Conservation (phyloP, 495 filamentous ascomycete species). For the Pseudomonodictys pantanalensis region DNA sequence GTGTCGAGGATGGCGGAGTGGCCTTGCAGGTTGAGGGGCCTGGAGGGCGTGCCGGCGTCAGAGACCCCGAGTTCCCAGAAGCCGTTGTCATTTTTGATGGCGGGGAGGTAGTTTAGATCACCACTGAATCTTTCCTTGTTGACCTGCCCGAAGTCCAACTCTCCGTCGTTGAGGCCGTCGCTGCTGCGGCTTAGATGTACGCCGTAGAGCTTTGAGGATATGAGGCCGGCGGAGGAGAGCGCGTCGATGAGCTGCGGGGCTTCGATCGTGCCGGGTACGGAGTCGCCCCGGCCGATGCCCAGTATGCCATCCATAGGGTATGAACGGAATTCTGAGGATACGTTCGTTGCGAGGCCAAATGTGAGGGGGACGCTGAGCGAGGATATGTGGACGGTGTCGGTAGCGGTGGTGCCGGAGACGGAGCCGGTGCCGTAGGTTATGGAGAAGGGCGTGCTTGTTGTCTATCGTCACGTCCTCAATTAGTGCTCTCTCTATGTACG, state of each 20-base stretch:
- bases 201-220: slow-evolving; percentile 64
- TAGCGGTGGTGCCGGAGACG: slow-evolving; percentile 60
- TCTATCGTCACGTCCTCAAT: slow-evolving; percentile 22
- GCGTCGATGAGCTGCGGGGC: slow-evolving; percentile 62
- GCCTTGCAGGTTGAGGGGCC: slow-evolving; percentile 48
- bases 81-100: slow-evolving; percentile 39
- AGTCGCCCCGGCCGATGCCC: slow-evolving; percentile 60
- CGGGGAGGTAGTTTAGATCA: slow-evolving; percentile 59
- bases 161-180: slow-evolving; percentile 66
- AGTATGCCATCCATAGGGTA: slow-evolving; percentile 89
- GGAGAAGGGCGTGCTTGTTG: slow-evolving; percentile 49
- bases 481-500: background rate
- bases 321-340: slow-evolving; percentile 63
- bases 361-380: slow-evolving; percentile 57
- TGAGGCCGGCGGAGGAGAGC: slow-evolving; percentile 54
- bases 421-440: slow-evolving; percentile 71
- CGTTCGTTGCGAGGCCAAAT: slow-evolving; percentile 67
- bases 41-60: slow-evolving; percentile 58
- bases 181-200: slow-evolving; percentile 62
- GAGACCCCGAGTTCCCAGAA: slow-evolving; percentile 70
- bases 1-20: slow-evolving; percentile 72
- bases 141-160: slow-evolving; percentile 70
- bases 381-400: slow-evolving; percentile 63
- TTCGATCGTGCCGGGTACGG: slow-evolving; percentile 39
- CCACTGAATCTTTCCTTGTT: slow-evolving; percentile 65